Conservation (phyloP, 1,284 basidiomycete genomes). For the Omphalotus olearius region DNA sequence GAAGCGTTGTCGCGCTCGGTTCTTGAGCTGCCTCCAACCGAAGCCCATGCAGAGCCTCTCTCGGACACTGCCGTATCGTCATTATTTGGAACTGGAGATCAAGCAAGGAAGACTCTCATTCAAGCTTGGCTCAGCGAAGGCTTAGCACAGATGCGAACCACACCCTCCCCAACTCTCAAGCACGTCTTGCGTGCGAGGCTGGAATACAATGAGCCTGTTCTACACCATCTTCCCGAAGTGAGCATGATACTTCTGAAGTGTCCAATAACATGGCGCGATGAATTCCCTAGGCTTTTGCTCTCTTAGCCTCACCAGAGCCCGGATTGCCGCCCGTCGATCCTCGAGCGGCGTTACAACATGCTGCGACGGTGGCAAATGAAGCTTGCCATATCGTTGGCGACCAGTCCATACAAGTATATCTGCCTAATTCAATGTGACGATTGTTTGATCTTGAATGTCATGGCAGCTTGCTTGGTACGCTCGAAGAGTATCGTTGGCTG, state of each 20-base stretch:
- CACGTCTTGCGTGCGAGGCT: conserved; percentile 51
- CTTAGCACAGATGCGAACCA: conserved; percentile 42
- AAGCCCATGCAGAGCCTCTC: conserved; percentile 45
- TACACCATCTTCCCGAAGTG: conserved; percentile 63
- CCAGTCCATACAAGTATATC: conserved; percentile 44
- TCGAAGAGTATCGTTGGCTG: conserved; percentile 54
- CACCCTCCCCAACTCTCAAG: conserved; percentile 29
- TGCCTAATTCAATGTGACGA: not conserved
- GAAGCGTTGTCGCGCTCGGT: conserved; percentile 63
- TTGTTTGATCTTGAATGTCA: conserved; percentile 9
- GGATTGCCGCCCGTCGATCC: conserved; percentile 53
- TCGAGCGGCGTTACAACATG: conserved; percentile 54
- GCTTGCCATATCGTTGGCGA: conserved; percentile 57
- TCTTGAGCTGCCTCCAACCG: conserved; percentile 42
- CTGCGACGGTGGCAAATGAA: conserved; percentile 57
- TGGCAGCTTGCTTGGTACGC: conserved; percentile 66
- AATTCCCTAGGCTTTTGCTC: conserved; percentile 52
- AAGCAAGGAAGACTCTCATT: conserved; percentile 60
- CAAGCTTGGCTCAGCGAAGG: conserved; percentile 69
- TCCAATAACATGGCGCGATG: not conserved
- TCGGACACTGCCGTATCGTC: conserved; percentile 66
- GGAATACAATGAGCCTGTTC: conserved; percentile 58
- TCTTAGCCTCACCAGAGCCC: conserved; percentile 48
- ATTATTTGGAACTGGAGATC: conserved; percentile 67
- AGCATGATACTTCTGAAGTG: conserved; percentile 14